Base-by-base conservation (phyloP, 768 basidiomycete genomes). In the Jaapia argillacea region DNA sequence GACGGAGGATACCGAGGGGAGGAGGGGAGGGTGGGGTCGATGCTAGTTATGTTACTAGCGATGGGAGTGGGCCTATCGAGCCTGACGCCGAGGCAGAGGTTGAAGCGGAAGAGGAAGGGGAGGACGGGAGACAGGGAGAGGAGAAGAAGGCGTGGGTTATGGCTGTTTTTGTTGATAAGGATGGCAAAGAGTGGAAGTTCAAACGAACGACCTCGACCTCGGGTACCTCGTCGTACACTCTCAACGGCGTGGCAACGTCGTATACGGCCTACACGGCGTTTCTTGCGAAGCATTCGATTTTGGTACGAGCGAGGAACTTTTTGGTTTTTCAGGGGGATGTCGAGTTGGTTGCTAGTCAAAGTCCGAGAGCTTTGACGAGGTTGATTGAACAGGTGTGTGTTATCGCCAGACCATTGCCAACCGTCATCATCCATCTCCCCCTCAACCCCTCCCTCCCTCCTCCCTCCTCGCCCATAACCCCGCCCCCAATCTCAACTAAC, bases 291-390 rank as follows among this genome's bases (percentile, higher is more conserved):
- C 92, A 96, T 56, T 96, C 97, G 55, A 89, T 99, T 55, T 85
- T 98, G 38, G 92, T 98, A 55, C 97, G 96, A 65, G 96, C 96
- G 10, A 97, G 97, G 69, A 98, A 98, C 67, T 99, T 98, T 56
- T 81, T 98, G 42, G 96, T 98, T 7, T 98, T 99, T 67, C 96
- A 99, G 58, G 96, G 96, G 41, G 96, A 98, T 57, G 96, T 99
- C 24, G 96, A 99, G 64, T 89, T 91, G 2, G 89, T 99, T 25
- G 96, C 96, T 1, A 87, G 88, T 2, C 96, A 99, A 53, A 91
- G 87, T 1, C 78, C 96, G 13, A 81, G 81, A 46, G 92, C 94
- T 52, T 77, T 98, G 18, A 74, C 93, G 1, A 77, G 78, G 14
- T 80, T 98, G 24, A 85, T 99, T 37, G 96, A 99, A 51, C 91